Evolutionary conservation across 345 rosid genomes (phyloP).

Genomic region (Eucalyptus erythrocorys): DNA sequence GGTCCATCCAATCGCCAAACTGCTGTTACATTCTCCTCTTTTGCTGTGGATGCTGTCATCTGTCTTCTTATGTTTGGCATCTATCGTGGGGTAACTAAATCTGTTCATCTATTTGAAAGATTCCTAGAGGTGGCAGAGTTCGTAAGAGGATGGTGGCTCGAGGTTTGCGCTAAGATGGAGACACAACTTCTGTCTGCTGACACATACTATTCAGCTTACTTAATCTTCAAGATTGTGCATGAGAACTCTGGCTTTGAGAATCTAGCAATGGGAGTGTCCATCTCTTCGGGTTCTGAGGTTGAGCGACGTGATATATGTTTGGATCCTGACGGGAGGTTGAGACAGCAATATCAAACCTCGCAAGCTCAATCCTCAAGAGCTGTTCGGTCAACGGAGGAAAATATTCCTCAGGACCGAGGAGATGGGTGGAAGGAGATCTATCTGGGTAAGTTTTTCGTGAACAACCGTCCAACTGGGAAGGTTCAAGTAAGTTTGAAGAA

Average conservation of each 20-base stretch:
- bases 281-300: slow-evolving; percentile 7
- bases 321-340: not conserved
- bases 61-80: not conserved
- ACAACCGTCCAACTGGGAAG: slow-evolving; percentile 18
- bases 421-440: slow-evolving; percentile 66
- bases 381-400: not conserved
- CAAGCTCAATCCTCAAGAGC: slow-evolving; percentile 5
- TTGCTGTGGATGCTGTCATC: not conserved
- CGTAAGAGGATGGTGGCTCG: slow-evolving; percentile 30
- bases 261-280: slow-evolving; percentile 7
- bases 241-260: slow-evolving; percentile 18
- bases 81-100: not conserved
- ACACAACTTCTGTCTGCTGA: slow-evolving; percentile 16
- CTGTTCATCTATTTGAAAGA: not conserved
- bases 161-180: slow-evolving; percentile 26
- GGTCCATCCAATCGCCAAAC: not conserved
- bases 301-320: not conserved
- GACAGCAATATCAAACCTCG: not conserved
- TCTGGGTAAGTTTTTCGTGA: slow-evolving; percentile 31
- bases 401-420: slow-evolving; percentile 19
- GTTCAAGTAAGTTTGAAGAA: slow-evolving; percentile 34
- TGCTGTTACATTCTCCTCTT: not conserved
- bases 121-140: slow-evolving; percentile 39
- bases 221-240: slow-evolving; percentile 8
- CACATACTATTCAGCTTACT: slow-evolving; percentile 29